Evolutionary conservation across 768 basidiomycete genomes (phyloP).

Genomic region (Fibroporia radiculosa): DNA sequence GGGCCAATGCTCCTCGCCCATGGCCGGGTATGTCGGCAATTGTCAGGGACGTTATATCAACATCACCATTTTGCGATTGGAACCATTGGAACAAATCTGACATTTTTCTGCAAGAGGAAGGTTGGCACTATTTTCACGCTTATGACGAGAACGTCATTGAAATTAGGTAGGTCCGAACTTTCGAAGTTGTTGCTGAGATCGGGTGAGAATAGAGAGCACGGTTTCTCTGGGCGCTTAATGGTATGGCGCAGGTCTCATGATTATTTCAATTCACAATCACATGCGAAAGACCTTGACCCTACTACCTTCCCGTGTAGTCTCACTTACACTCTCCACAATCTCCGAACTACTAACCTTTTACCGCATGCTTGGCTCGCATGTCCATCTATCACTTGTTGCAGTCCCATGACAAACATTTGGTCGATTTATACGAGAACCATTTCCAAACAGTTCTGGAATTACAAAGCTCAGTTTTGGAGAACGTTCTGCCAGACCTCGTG

Average conservation of each 20-base stretch:
- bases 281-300: no score
- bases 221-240: no score
- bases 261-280: not conserved
- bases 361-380: no score
- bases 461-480: conserved; percentile 43
- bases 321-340: no score
- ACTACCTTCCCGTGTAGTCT: no score
- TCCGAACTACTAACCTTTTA: no score
- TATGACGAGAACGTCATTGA: no score
- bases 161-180: no score
- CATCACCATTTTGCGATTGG: conserved; percentile 34
- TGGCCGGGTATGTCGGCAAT: conserved; percentile 41
- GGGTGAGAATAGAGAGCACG: no score
- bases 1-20: conserved; percentile 70
- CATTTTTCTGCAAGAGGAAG: not conserved
- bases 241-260: no score
- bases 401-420: conserved; percentile 35
- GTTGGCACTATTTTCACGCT: no score
- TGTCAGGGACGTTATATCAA: conserved; percentile 42
- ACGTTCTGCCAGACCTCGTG: conserved; percentile 51
- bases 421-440: conserved; percentile 43
- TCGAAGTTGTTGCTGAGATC: no score
- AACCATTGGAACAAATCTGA: conserved; percentile 52
- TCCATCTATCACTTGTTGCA: conserved; percentile 9
- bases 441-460: conserved; percentile 37